Evolutionary conservation across 2,329 filamentous ascomycete genomes (phyloP), one percentile per base, ranked within the genome.

Genomic region (Pseudogymnoascus sp.): DNA sequence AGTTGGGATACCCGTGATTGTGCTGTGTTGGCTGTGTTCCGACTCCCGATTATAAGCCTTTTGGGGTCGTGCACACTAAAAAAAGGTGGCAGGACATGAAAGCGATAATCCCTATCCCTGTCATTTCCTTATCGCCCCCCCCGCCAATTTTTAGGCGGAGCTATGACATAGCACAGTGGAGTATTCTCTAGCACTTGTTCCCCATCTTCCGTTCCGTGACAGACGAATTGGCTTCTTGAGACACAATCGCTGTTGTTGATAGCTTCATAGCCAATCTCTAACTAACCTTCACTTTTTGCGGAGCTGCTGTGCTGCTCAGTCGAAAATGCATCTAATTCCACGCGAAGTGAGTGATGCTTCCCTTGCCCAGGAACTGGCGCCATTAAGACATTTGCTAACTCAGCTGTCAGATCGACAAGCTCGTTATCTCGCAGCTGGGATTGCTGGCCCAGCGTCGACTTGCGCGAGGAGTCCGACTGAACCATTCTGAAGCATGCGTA

Each of bases 341-440:
- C 79, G 77, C 69, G 79, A 81, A 75, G 79, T 80, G 63, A 63
- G 76, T 74, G 15, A 21, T 33, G 48, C 27, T 4, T 55, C 48
- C 5, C 27, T 2, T 55, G 15, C 5, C 29, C 29, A 17, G 48
- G 15, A 55, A 21, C 29, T 33, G 2, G 48, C 15, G 0, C n/a
- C 48, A 55, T 33, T 33, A 13, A 55, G 4, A n/a, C 48, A 5
- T 17, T n/a, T 33, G 10, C 48, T 55, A 55, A 55, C 48, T 17
- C n/a, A 12, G n/a, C 48, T 55, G 48, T 55, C 67, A 97, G 93
- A 83, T 97, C 72, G 93, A 97, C 81, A 97, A 97, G 85, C 90
- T 97, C 76, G 84, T 89, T 74, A 93, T 96, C 73, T 90, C 92
- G 61, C 91, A 97, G 76, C 80, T 96, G 65, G 93, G 93, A 69